Evolutionary conservation across 495 filamentous ascomycete genomes (phyloP).

Genomic region (Talaromyces adpressus): DNA sequence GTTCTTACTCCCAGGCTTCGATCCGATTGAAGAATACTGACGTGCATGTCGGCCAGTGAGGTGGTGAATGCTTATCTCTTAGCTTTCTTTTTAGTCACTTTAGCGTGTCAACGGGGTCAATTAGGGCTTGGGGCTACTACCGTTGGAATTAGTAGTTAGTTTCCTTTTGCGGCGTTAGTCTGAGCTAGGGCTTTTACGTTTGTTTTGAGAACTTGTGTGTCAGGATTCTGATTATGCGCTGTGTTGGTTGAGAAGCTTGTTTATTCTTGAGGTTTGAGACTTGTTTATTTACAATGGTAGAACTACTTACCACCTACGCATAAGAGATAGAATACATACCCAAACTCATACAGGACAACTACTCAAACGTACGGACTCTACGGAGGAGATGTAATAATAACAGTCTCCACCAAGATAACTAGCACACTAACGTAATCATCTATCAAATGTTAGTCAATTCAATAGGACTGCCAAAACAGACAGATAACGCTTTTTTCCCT

Average conservation of each 20-base stretch:
- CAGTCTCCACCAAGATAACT: not conserved
- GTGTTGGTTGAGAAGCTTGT: not conserved
- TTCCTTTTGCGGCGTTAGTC: not conserved
- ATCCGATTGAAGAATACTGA: not conserved
- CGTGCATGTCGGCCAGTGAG: not conserved
- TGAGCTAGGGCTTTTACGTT: not conserved
- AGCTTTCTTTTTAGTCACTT: not conserved
- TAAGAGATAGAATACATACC: too few species aligned
- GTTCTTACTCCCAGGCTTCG: not conserved
- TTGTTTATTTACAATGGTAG: not conserved
- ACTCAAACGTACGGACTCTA: too few species aligned
- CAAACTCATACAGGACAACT: too few species aligned
- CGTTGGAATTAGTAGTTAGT: not conserved
- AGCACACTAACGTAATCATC: not conserved
- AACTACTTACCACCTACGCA: too few species aligned
- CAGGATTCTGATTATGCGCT: not conserved
- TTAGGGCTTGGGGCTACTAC: not conserved
- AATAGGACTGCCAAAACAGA: not conserved
- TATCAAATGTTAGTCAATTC: not conserved
- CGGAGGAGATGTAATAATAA: not conserved
- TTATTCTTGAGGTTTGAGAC: not conserved
- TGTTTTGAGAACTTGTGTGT: not conserved
- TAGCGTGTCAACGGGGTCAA: not conserved
- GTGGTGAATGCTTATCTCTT: constrained; percentile 3
- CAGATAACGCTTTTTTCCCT: not conserved